These are phyloP conservation scores for Aureobasidium pullulans DNA, from an alignment of 2,329 filamentous ascomycete genomes.

Conservation along the genomic window DNA sequence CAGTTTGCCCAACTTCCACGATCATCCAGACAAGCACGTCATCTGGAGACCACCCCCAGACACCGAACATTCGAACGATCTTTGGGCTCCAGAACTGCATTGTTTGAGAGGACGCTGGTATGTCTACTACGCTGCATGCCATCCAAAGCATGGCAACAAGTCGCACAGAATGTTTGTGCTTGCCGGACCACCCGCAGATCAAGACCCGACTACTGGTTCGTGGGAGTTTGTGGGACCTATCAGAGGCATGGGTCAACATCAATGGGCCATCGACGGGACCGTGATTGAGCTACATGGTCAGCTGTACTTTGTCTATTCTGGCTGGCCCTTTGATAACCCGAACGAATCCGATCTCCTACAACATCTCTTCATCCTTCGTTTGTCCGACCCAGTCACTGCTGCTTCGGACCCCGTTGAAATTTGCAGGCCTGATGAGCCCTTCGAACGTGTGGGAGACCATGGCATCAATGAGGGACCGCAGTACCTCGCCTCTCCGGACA, in stretches of 20 bases:
- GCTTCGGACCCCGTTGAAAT: constrained; percentile 32
- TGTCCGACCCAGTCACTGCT: constrained; percentile 31
- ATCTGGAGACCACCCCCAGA: constrained; percentile 37
- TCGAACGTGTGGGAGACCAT: constrained; percentile 33
- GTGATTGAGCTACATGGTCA: constrained; percentile 32
- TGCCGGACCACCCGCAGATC: constrained; percentile 30
- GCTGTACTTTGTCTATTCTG: constrained; percentile 40
- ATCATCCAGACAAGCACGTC: constrained; percentile 30
- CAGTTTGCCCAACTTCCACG: constrained; percentile 33
- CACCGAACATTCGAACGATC: constrained; percentile 36
- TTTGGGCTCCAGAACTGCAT: constrained; percentile 53
- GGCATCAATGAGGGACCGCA: constrained; percentile 43
- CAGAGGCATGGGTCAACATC: constrained; percentile 32
- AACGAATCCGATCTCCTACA: constrained; percentile 31
- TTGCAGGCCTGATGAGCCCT: constrained; percentile 32
- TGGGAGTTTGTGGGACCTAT: constrained; percentile 39
- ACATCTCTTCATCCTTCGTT: constrained; percentile 37
- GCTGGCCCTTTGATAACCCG: constrained; percentile 35
- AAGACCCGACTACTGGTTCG: constrained; percentile 24
- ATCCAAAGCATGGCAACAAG: constrained; percentile 36
- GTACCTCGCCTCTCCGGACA: constrained; percentile 29
- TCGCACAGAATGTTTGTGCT: constrained; percentile 41
- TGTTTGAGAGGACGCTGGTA: constrained; percentile 46
- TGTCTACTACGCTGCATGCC: constrained; percentile 42
- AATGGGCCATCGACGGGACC: constrained; percentile 44